Conservation (phyloP, 108 stramenopile species). For the Nitzschia sp. region DNA sequence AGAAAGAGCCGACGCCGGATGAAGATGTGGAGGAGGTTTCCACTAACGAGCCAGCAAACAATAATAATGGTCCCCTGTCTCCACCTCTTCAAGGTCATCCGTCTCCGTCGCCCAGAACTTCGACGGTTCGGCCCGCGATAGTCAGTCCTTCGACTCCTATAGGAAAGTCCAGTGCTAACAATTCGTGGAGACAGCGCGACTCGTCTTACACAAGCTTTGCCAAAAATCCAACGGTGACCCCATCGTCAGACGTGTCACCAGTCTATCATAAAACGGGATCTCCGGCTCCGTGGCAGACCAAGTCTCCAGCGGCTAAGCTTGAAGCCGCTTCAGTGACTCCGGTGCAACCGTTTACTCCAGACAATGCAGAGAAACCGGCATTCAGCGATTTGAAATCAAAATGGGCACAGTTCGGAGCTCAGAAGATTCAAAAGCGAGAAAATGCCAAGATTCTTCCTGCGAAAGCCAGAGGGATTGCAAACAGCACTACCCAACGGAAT, state of each 20-base stretch:
- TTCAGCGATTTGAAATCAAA: conserved; percentile 32
- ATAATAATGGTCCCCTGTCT: neutral
- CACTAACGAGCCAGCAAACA: neutral
- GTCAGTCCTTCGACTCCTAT: neutral
- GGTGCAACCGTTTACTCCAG: neutral
- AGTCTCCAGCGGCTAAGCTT: too few relatives aligned
- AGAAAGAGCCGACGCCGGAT: conserved; percentile 10
- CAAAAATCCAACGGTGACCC: neutral
- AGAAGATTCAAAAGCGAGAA: neutral
- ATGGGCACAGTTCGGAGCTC: conserved; percentile 28
- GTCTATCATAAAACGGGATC: neutral
- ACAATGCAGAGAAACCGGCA: neutral
- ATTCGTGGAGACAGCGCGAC: neutral
- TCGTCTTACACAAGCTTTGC: neutral
- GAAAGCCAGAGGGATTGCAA: neutral
- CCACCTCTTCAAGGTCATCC: neutral
- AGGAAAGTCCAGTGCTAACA: neutral
- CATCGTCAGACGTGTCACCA: neutral
- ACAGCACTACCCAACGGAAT: neutral
- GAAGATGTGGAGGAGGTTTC: neutral
- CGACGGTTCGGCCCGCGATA: too few relatives aligned
- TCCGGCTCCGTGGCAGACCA: neutral
- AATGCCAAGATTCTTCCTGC: neutral
- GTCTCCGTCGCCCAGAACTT: neutral
- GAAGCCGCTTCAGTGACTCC: neutral